Conservation (phyloP, 2,329 filamentous ascomycete species). For the Neopestalotiopsis rosae region DNA sequence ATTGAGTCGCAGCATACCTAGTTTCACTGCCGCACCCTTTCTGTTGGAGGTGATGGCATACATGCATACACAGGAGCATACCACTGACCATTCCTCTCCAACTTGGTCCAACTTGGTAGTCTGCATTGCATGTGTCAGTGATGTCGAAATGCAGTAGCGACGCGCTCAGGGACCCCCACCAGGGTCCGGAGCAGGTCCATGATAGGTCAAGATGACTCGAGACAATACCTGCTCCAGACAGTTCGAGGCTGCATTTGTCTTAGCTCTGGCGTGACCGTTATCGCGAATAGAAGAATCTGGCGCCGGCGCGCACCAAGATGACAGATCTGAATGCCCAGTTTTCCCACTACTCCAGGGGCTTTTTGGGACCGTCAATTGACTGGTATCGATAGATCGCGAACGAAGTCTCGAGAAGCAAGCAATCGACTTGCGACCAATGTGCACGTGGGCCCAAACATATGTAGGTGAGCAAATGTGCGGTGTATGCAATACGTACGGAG, state of each 20-base stretch:
- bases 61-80: too few species aligned
- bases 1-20: neutral
- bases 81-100: too few species aligned
- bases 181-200: neutral
- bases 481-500: neutral
- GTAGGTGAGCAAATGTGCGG: neutral
- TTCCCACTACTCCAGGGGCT: neutral
- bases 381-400: neutral
- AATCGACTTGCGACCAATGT: neutral
- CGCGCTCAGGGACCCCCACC: conserved; percentile 5
- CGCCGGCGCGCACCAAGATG: neutral
- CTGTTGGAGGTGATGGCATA: too few species aligned
- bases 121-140: conserved; percentile 15
- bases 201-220: conserved; percentile 10
- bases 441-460: neutral
- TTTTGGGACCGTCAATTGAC: neutral
- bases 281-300: neutral
- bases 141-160: conserved; percentile 32
- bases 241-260: neutral
- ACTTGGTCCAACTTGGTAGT: neutral
- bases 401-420: neutral
- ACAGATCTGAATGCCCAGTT: neutral
- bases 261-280: conserved; percentile 1
- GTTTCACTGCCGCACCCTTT: neutral
- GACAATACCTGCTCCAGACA: conserved; percentile 3